These are phyloP conservation scores for Pinus tabuliformis DNA, from an alignment of 75 land plant species.

Conservation along the genomic window DNA sequence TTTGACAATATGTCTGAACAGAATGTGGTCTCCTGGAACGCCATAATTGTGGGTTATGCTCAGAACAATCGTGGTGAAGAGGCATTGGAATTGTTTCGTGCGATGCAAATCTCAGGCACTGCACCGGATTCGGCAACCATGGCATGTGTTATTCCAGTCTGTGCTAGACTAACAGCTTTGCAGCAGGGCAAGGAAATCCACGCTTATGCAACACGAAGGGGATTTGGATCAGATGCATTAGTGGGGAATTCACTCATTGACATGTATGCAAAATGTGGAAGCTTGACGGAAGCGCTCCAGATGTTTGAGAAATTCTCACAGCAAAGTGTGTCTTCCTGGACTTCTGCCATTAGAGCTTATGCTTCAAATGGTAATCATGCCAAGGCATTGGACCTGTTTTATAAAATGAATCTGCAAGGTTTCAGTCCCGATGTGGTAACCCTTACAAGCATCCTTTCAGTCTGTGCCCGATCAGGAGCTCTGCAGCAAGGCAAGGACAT, in stretches of 20 bases:
- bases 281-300: slow-evolving; percentile 3
- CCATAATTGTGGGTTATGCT: slow-evolving; percentile 51
- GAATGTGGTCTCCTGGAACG: slow-evolving; percentile 77
- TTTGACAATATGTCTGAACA: slow-evolving; percentile 48
- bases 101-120: slow-evolving; percentile 27
- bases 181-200: slow-evolving; percentile 32
- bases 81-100: slow-evolving; percentile 20
- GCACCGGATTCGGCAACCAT: slow-evolving; percentile 53
- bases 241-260: slow-evolving; percentile 14
- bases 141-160: slow-evolving; percentile 48
- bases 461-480: neutral
- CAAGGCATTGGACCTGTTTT: neutral
- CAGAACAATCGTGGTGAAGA: slow-evolving; percentile 22
- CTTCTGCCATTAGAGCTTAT: neutral
- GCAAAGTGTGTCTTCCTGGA: neutral
- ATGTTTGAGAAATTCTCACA: neutral
- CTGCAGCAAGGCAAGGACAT: too few species aligned
- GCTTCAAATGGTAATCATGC: neutral
- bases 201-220: neutral
- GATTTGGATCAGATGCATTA: slow-evolving; percentile 2
- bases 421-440: neutral
- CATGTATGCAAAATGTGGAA: slow-evolving; percentile 17
- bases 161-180: slow-evolving; percentile 47
- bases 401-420: neutral
- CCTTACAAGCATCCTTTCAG: slow-evolving; percentile 1